Conservation (phyloP, 768 basidiomycete genomes). For the Pulveroboletus sp. region DNA sequence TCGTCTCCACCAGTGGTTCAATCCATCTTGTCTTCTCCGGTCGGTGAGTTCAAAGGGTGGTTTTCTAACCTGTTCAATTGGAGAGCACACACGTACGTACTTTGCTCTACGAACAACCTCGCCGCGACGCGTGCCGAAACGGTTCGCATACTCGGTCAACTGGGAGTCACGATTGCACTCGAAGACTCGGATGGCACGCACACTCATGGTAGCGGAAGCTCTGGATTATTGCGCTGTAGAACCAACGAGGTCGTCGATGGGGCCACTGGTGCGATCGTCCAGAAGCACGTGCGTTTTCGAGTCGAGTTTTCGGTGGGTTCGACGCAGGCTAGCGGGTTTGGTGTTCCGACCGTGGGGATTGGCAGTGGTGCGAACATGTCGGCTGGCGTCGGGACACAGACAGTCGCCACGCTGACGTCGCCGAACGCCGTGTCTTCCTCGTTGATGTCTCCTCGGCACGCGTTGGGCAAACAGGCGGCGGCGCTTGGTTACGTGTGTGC, state of each 20-base stretch:
- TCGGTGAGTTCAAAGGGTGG: conserved; percentile 87
- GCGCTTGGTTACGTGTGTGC: conserved; percentile 48
- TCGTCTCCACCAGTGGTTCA: conserved; percentile 36
- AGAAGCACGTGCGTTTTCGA: conserved; percentile 80
- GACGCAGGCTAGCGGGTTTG: conserved; percentile 22
- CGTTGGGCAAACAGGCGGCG: conserved; percentile 24
- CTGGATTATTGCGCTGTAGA: conserved; percentile 46
- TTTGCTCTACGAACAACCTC: conserved; percentile 57
- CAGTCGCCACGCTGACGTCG: conserved; percentile 16
- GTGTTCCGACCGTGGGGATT: conserved; percentile 17
- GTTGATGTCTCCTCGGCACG: conserved; percentile 27
- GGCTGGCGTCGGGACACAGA: background rate
- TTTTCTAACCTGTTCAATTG: conserved; percentile 95
- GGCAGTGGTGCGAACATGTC: conserved; percentile 13
- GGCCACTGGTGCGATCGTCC: conserved; percentile 36
- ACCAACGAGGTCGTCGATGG: conserved; percentile 47
- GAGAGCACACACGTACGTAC: conserved; percentile 57
- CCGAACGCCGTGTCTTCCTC: conserved; percentile 21
- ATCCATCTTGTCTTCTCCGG: conserved; percentile 60
- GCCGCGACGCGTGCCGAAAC: conserved; percentile 62
- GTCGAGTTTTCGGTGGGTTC: conserved; percentile 60
- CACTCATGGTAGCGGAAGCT: conserved; percentile 33
- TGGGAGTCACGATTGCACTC: conserved; percentile 61
- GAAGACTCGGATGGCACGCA: conserved; percentile 41
- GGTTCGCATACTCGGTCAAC: conserved; percentile 55